Base-by-base conservation (phyloP, 2,329 filamentous ascomycete genomes). In the Exophiala dermatitidis region DNA sequence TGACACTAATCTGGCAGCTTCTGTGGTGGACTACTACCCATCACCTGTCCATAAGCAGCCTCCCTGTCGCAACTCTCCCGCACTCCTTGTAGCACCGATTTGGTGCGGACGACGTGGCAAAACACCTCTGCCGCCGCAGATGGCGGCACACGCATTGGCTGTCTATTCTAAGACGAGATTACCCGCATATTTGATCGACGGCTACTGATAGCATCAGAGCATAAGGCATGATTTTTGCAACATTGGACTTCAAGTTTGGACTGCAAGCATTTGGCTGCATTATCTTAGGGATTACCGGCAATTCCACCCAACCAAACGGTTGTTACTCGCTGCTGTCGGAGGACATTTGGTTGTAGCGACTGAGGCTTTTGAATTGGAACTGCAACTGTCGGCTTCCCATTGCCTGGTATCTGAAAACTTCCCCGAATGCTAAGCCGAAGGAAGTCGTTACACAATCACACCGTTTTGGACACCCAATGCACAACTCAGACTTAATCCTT, bases 401-500 rank as follows among this genome's bases (percentile, higher is more conserved):
- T 33, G 40, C 46, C 47, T 32, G 37, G 46, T 40, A 19, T 41
- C 34, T 40, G 52, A 30, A 50, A 28, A 10, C 26, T 42, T 48
- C 42, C 42, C 41, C 26, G 31, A 38, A 38, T 41, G 46, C 32
- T 36, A 32, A 38, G 38, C 26, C 26, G 28, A 47, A 38, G 43
- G 44, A 41, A 46, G 44, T 47, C 54, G 46, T 52, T 57, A 53
- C 51, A 56, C 50, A 57, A 50, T 46, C 50, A 50, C 51, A 49
- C 49, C 48, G 45, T 53, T 53, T 52, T 49, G 43, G 31, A 48
- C 38, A 36, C 10, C 46, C 41, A 36, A 47, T 48, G 47, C 46
- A 59, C 36, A 41, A 37, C 36, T 48, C 50, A 46, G 42, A 37
- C 76, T 79, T 90, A 91, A 67, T 98, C 94, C 89, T 98, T 98